Base-by-base conservation (phyloP, 2,329 filamentous ascomycete species). In the Fusarium sp. region DNA sequence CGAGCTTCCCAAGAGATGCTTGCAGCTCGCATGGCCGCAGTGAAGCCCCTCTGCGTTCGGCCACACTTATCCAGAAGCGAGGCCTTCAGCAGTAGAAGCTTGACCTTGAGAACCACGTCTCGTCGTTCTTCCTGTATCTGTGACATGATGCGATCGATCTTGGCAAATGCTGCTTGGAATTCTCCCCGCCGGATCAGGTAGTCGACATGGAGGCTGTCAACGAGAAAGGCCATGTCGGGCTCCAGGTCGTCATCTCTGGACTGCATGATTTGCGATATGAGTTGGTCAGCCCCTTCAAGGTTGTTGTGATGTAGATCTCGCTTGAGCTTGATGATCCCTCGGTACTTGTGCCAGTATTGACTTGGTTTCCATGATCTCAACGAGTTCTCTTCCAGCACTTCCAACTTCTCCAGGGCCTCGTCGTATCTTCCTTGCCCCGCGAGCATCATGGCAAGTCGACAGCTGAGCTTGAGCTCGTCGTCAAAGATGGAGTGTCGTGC, bases 361-460 rank as follows among this genome's bases (percentile, higher is more conserved):
- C 92, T 91, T 20, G 93, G 88, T 81, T 95, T 97, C 80, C 95
- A 89, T 1, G 94, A 92, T 4, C 93, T 91, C 43, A 94, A 86
- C 5, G 88, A 81, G 67, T 92, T 89, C 4, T 87, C 84, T 60
- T 92, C 88, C 20, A 95, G 58, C 76, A 59, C 70, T 30, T 85
- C 84, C 30, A 86, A 65, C 11, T 71, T 79, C 17, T 76, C 70
- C 5, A 86, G 90, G 0, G 93, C 94, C 59, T 93, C 88, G 25
- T 91, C 89, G 78, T 95, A 97, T 35, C 87, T 88, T 1, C 96
- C 95, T 56, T 85, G 87, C 66, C 91, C 89, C 10, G 90, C 88
- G 7, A 93, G 85, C 3, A 80, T 70, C 4, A 84, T 90, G 3
- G 94, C 92, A 65, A 92, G 88, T 6, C 93, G 90, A 76, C 94